These are phyloP conservation scores for Xylaria digitata DNA, from an alignment of 2,329 filamentous ascomycete genomes.

Conservation along the genomic window DNA sequence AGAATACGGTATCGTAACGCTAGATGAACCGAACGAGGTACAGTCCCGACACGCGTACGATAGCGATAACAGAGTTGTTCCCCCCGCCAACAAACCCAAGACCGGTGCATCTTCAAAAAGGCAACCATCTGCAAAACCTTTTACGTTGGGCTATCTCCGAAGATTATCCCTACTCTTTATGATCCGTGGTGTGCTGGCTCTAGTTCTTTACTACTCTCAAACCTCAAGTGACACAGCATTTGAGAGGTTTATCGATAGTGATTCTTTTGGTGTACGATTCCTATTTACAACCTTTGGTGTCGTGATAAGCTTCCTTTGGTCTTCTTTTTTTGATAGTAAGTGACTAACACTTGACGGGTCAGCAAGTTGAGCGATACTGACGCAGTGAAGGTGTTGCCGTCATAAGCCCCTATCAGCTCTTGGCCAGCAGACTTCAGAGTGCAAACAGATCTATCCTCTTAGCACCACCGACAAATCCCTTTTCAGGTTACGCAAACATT, in stretches of 20 bases:
- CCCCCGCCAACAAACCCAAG: not conserved
- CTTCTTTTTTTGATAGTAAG: conserved; percentile 53
- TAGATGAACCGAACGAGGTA: not conserved
- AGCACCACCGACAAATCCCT: conserved; percentile 23
- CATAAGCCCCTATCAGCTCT: conserved; percentile 52
- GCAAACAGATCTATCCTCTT: conserved; percentile 18
- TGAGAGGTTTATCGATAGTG: conserved; percentile 55
- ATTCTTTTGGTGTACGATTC: conserved; percentile 54
- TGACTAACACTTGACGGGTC: not conserved
- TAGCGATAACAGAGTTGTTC: not conserved
- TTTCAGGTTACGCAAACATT: conserved; percentile 53
- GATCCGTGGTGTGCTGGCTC: conserved; percentile 45
- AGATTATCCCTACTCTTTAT: conserved; percentile 28
- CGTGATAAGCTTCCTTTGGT: conserved; percentile 54
- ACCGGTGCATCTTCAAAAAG: not conserved
- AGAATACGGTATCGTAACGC: not conserved
- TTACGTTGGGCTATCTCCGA: conserved; percentile 25
- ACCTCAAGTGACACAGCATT: conserved; percentile 52
- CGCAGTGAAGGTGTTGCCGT: conserved; percentile 49
- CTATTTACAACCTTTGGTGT: conserved; percentile 56
- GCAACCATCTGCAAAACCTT: not conserved
- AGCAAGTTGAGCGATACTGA: not conserved
- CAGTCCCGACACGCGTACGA: not conserved
- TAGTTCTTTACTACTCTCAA: conserved; percentile 54
- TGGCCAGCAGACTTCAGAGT: conserved; percentile 38